A percentile compares a stretch with the other conserved stretches of the same genome.
Evolutionary conservation across 2,329 filamentous ascomycete species (phyloP).

Genomic region (Fusarium avenaceum): DNA sequence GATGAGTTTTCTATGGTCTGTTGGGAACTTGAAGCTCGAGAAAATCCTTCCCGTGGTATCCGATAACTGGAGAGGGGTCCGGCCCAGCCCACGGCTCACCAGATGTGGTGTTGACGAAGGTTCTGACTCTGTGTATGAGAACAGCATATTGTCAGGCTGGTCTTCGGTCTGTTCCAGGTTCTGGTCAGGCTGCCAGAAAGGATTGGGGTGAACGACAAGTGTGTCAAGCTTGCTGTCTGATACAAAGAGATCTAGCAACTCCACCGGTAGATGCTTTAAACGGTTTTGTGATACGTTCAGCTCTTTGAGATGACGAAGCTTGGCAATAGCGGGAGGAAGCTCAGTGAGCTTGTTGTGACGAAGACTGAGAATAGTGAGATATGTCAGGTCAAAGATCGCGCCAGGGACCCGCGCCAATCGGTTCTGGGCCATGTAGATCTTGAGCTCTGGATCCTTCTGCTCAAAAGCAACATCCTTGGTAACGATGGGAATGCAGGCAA

Average conservation of each 20-base stretch:
- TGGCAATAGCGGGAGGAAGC: constrained; percentile 70
- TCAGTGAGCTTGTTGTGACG: constrained; percentile 73
- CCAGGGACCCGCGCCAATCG: constrained; percentile 67
- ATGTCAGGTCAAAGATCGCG: constrained; percentile 71
- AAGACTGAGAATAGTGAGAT: constrained; percentile 75
- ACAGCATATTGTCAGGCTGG: constrained; percentile 23
- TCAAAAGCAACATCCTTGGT: constrained; percentile 70
- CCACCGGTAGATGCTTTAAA: constrained; percentile 71
- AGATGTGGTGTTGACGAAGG: constrained; percentile 34
- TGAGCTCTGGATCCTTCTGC: constrained; percentile 69
- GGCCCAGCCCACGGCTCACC: constrained; percentile 47
- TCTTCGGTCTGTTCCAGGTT: constrained; percentile 18
- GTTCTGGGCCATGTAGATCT: constrained; percentile 74
- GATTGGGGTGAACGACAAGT: constrained; percentile 73
- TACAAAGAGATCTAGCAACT: constrained; percentile 70
- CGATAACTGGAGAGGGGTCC: constrained; percentile 52
- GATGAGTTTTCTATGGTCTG: constrained; percentile 32
- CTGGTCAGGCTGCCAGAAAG: constrained; percentile 63
- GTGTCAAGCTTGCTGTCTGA: constrained; percentile 61
- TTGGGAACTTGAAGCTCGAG: constrained; percentile 52
- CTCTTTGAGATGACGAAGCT: constrained; percentile 69
- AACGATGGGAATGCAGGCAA: constrained; percentile 68
- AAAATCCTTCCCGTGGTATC: constrained; percentile 50
- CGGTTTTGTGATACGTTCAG: constrained; percentile 77
- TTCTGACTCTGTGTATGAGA: constrained; percentile 20